Percentiles rank a stretch among this genome's conserved stretches.
Evolutionary conservation across 805 yeast genomes (phyloP).

Genomic region (Saccharomycopsis sp.): DNA sequence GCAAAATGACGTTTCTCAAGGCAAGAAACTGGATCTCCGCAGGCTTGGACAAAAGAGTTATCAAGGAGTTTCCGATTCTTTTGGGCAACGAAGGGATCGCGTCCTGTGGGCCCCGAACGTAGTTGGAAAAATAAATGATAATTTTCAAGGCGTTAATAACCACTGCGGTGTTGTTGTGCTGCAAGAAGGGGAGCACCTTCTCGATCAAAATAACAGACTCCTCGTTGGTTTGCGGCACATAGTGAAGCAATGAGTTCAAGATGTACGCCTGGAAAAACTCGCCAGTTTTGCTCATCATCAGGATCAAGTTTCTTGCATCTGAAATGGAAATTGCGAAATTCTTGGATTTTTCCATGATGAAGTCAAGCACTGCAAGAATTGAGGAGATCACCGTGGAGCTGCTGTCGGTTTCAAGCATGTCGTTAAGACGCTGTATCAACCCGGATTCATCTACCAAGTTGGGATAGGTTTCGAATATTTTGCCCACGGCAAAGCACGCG

Average conservation of each 20-base stretch:
- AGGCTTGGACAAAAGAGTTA: conserved; percentile 62
- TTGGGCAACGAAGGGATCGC: conserved; percentile 46
- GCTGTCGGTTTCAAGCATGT: conserved; percentile 41
- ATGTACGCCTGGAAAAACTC: conserved; percentile 73
- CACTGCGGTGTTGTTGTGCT: conserved; percentile 73
- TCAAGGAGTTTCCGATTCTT: conserved; percentile 58
- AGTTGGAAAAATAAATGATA: conserved; percentile 64
- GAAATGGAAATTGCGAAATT: too few species aligned
- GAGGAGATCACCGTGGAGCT: conserved; percentile 58
- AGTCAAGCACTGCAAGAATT: conserved; percentile 60
- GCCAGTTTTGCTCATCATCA: too few species aligned
- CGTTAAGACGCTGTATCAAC: conserved; percentile 42
- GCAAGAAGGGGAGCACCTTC: conserved; percentile 56
- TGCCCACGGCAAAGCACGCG: conserved; percentile 62
- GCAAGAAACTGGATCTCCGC: conserved; percentile 77
- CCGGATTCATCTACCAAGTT: conserved; percentile 33
- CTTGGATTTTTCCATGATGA: conserved; percentile 49
- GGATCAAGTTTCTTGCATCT: too few species aligned
- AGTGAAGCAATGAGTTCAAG: conserved; percentile 53
- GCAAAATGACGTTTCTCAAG: conserved; percentile 66
- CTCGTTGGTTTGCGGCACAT: conserved; percentile 46
- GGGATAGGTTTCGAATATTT: conserved; percentile 50
- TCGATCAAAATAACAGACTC: conserved; percentile 65
- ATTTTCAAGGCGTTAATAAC: conserved; percentile 68
- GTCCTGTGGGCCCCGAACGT: conserved; percentile 46